Conservation (phyloP, 805 yeast species). For the Starmerella powellii region DNA sequence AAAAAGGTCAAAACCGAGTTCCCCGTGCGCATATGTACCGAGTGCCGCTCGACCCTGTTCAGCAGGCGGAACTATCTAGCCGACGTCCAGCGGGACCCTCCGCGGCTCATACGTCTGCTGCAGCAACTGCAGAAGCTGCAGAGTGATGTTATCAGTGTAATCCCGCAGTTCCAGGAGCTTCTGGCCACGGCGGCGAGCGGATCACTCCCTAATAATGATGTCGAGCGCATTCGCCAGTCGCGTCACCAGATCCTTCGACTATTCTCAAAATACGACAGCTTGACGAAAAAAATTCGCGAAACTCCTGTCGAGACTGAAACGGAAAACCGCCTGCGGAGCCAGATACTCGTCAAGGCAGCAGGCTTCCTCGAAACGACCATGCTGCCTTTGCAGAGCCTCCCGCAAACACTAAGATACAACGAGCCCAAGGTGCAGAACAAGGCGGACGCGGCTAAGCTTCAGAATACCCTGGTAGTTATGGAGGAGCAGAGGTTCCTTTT, state of each 20-base stretch:
- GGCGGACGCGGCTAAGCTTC: conserved; percentile 18
- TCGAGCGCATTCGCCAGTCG: conserved; percentile 7
- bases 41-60: conserved; percentile 55
- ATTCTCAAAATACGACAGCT: conserved; percentile 40
- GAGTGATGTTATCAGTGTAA: conserved; percentile 30
- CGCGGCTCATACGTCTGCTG: conserved; percentile 33
- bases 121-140: conserved; percentile 33
- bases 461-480: conserved; percentile 64
- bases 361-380: conserved; percentile 56
- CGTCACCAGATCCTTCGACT: conserved; percentile 38
- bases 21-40: conserved; percentile 49
- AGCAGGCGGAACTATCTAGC: conserved; percentile 39
- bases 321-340: conserved; percentile 38
- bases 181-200: conserved; percentile 30
- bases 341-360: conserved; percentile 47
- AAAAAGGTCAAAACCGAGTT: conserved; percentile 6
- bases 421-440: conserved; percentile 14
- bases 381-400: conserved; percentile 50
- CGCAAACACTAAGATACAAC: conserved; percentile 28
- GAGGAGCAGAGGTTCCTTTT: conserved; percentile 73
- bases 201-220: conserved; percentile 2
- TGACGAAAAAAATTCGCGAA: conserved; percentile 36
- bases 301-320: conserved; percentile 31
- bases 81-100: conserved; percentile 30
- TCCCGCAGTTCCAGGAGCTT: conserved; percentile 37